These are phyloP conservation scores for Cinnamomum micranthum DNA, from an alignment of 164 flowering plant genomes.

Conservation along the genomic window DNA sequence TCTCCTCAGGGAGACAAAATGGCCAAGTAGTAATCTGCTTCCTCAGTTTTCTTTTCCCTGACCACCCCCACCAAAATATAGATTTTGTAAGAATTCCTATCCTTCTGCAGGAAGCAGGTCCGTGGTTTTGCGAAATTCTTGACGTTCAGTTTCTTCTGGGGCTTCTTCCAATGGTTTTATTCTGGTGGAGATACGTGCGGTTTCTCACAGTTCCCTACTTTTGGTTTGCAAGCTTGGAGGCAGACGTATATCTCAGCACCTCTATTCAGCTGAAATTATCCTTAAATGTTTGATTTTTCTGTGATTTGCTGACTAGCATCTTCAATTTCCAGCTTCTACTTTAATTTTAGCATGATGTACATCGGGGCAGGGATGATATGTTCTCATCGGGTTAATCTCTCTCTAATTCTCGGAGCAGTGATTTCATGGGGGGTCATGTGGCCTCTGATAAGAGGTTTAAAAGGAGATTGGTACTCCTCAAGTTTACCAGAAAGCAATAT, in stretches of 20 bases:
- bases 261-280: background rate
- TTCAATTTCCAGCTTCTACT: constrained; percentile 62
- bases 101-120: constrained; percentile 41
- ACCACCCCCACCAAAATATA: background rate
- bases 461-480: constrained; percentile 73
- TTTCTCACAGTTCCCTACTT: constrained; percentile 19
- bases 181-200: constrained; percentile 20
- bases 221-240: constrained; percentile 18
- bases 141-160: constrained; percentile 15
- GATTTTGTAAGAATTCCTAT: background rate
- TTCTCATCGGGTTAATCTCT: constrained; percentile 74
- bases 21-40: constrained; percentile 46
- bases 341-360: constrained; percentile 74
- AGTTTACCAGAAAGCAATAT: constrained; percentile 59
- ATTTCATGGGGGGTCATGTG: constrained; percentile 97
- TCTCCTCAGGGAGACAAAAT: constrained; percentile 44
- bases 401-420: constrained; percentile 81
- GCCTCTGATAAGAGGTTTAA: constrained; percentile 62
- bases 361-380: constrained; percentile 91
- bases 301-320: background rate
- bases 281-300: background rate
- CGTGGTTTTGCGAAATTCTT: constrained; percentile 16
- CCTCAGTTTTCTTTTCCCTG: background rate
- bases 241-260: constrained; percentile 8
- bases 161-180: constrained; percentile 23